Conservation (phyloP, 768 basidiomycete species). For the Lyophyllum atratum region DNA sequence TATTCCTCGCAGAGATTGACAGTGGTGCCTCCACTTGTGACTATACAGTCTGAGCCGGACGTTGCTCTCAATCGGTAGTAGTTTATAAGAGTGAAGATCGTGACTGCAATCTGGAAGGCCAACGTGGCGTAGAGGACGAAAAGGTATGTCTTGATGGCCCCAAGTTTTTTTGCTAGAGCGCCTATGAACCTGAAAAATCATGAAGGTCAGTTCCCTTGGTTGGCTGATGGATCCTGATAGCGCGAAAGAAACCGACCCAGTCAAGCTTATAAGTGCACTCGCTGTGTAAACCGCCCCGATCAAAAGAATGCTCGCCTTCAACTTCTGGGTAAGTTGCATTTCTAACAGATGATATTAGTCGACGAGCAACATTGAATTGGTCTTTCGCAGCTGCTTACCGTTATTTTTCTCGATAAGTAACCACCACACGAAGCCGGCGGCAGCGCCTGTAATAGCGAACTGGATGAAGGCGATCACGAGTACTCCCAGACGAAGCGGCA, state of each 20-base stretch:
- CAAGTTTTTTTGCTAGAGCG: slow-evolving; percentile 37
- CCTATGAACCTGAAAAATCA: slow-evolving; percentile 35
- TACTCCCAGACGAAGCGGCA: slow-evolving; percentile 45
- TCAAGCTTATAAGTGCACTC: slow-evolving; percentile 33
- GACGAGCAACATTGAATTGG: slow-evolving; percentile 4
- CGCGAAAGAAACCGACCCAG: slow-evolving; percentile 27
- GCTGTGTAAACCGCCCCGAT: slow-evolving; percentile 32
- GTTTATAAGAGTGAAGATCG: slow-evolving; percentile 31
- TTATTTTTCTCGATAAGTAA: slow-evolving; percentile 18
- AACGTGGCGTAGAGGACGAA: slow-evolving; percentile 31
- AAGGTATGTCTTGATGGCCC: slow-evolving; percentile 34
- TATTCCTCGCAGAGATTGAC: slow-evolving; percentile 32
- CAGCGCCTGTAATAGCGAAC: slow-evolving; percentile 33
- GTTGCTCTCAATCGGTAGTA: slow-evolving; percentile 31
- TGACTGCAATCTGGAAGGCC: slow-evolving; percentile 29
- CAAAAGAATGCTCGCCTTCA: slow-evolving; percentile 32
- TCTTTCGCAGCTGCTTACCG: slow-evolving; percentile 21
- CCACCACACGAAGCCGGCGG: slow-evolving; percentile 34
- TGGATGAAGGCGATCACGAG: slow-evolving; percentile 41
- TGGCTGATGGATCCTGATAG: not conserved
- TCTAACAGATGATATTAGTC: slow-evolving; percentile 16
- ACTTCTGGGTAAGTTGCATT: slow-evolving; percentile 22
- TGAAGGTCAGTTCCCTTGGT: not conserved
- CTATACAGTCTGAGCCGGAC: slow-evolving; percentile 29
- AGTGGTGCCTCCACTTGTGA: slow-evolving; percentile 20